Base-by-base conservation (phyloP, 2,329 filamentous ascomycete genomes). In the Colletotrichum orchidophilum region DNA sequence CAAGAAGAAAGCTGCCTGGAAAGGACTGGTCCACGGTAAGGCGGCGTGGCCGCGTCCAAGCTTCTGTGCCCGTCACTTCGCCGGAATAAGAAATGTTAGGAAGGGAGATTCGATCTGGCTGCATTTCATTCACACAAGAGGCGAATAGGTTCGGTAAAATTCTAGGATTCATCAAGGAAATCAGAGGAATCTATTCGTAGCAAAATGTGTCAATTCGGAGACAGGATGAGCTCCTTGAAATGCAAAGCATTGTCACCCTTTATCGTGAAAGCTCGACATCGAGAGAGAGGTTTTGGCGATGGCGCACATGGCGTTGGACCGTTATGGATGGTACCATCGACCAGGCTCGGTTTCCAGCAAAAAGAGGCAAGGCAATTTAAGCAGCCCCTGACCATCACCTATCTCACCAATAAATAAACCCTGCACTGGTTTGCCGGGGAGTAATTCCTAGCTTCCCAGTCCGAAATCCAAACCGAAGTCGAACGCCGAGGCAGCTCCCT, bases 91-190 rank as follows among this genome's bases (percentile, higher is more conserved):
- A 62, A 72, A 68, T 26, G 57, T 65, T 55, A 59, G 21, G 35
- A 55, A 55, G 52, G 60, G 62, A 74, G 75, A 75, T 67, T 62
- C 74, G 18, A 52, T 26, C 33, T 46, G 54, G 46, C 39, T 49
- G 50, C n/a, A 31, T 50, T 24, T 21, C 18, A 13, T 54, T 61
- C 18, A 33, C 35, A 61, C 46, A 11, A 24, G 53, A 29, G 55
- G 35, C 60, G n/a, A 66, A 60, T 31, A 18, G 15, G 27, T 26
- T 33, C 31, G 15, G 21, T 13, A 26, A 42, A 63, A 42, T 26
- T 18, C 11, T 13, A 9, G 52, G 21, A 18, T 21, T 18, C 11
- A 50, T 24, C 26, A 31, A 24, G 8, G 42, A 5, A 24, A 33
- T 29, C 39, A 21, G 42, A 18, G 31, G 31, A 26, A n/a, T 24